These are phyloP conservation scores for Ustilago trichophora DNA, from an alignment of 1,284 basidiomycete species.

Conservation along the genomic window DNA sequence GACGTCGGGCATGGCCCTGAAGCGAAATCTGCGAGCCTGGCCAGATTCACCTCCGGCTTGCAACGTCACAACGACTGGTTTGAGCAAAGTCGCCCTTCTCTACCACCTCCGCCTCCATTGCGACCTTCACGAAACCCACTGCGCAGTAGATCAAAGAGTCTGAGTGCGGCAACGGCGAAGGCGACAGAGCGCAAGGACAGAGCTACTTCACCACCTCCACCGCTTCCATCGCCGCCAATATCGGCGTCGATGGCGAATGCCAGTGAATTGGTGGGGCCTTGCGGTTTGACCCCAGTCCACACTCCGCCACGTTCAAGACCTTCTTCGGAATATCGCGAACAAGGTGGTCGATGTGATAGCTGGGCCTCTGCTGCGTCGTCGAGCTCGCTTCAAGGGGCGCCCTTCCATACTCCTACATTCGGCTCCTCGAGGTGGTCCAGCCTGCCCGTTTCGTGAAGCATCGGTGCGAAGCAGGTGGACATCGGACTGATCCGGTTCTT, in stretches of 20 bases:
- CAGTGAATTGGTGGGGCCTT: neutral
- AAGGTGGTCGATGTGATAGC: conserved; percentile 12
- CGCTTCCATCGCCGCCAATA: conserved; percentile 5
- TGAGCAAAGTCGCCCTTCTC: neutral
- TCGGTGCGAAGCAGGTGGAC: no score
- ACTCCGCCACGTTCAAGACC: conserved; percentile 20
- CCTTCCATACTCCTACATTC: conserved; percentile 34
- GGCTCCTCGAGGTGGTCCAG: conserved; percentile 16
- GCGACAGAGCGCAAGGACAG: neutral
- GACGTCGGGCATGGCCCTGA: conserved; percentile 11
- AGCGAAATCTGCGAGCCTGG: neutral
- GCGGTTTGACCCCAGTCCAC: conserved; percentile 3
- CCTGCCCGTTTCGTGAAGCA: conserved; percentile 8
- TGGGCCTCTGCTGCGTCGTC: conserved; percentile 8
- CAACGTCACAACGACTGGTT: conserved; percentile 11
- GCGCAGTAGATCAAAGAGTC: conserved; percentile 24
- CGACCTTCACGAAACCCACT: conserved; percentile 26
- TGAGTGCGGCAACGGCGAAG: conserved; percentile 4
- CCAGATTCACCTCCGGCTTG: neutral
- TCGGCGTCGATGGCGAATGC: neutral
- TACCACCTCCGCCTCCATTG: conserved; percentile 19
- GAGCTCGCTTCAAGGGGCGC: conserved; percentile 2
- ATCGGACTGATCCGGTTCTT: no score
- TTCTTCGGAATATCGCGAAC: neutral
- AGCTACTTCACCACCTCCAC: conserved; percentile 15